Evolutionary conservation across 2,329 filamentous ascomycete species (phyloP), one percentile per base, ranked within the genome.

Genomic region (Aspergillus fumigatus): DNA sequence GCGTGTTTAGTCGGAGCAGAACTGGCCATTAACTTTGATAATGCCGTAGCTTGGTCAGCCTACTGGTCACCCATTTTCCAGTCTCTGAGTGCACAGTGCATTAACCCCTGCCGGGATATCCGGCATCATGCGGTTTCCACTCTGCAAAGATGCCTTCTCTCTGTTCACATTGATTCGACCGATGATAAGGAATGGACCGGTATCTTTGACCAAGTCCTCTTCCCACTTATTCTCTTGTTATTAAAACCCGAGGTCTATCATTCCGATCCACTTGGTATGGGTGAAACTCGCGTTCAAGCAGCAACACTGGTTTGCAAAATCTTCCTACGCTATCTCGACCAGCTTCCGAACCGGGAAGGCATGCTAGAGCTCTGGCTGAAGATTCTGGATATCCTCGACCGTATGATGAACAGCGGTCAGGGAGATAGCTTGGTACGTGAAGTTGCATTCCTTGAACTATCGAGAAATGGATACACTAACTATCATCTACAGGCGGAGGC

Each of bases 11-110:
- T 2, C 21, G 8, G n/a, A 43, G 43, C 21, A 47, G 21, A 23
- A 47, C 43, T 11, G 25, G 11, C 4, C 21, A 48, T 59, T 68
- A 53, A 66, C 45, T 7, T 51, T 3, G 29, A 54, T 45, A 8
- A 23, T 25, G 48, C 38, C 40, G 9, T 61, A 89, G 94, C 94
- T 14, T 99, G 94, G 94, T 92, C 91, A 51, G 91, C 94, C 8
- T 99, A 99, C 73, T 99, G 94, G 94, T 87, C 92, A 14, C 94
- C 93, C 1, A 92, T 99, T 26, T 94, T 99, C 74, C 86, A 91
- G 64, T 89, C 91, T 5, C 78, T 99, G 19, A 94, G 89, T 3
- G 86, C 85, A 4, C 94, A 99, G 75, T 97, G 92, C 74, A 90
- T 90, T 53, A 99, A 97, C 70, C 92, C 92, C 0, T 97, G 92